Evolutionary conservation across 768 basidiomycete species (phyloP).

Genomic region (Lactifluus subvellereus): DNA sequence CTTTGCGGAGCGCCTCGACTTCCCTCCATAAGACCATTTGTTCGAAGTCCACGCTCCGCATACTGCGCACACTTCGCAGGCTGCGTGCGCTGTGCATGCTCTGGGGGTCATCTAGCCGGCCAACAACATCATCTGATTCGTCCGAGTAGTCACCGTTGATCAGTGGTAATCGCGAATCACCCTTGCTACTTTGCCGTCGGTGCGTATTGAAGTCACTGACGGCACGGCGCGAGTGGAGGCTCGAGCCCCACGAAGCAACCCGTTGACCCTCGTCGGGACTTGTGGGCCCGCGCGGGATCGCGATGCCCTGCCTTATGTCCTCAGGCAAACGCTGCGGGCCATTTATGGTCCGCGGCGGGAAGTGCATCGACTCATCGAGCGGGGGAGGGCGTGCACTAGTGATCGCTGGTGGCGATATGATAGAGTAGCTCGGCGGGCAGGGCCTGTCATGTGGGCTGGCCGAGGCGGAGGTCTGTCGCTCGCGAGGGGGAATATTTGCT

Average conservation of each 20-base stretch:
- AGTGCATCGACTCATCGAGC: conserved; percentile 16
- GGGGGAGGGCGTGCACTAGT: conserved; percentile 15
- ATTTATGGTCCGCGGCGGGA: conserved; percentile 17
- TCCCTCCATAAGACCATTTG: conserved; percentile 18
- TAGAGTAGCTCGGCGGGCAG: conserved; percentile 8
- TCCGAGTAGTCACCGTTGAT: conserved; percentile 13
- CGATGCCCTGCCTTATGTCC: conserved; percentile 21
- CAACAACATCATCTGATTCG: conserved; percentile 18
- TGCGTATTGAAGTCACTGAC: conserved; percentile 12
- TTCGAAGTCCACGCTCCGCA: conserved; percentile 21
- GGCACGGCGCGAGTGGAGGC: conserved; percentile 22
- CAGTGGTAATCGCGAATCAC: conserved; percentile 7
- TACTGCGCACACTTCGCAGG: conserved; percentile 14
- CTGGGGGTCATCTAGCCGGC: conserved; percentile 19
- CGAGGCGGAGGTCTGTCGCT: conserved; percentile 20
- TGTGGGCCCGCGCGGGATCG: conserved; percentile 17
- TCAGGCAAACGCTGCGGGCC: conserved; percentile 22
- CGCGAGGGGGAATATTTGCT: conserved; percentile 5
- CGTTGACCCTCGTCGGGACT: conserved; percentile 19
- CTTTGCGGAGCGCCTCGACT: conserved; percentile 23
- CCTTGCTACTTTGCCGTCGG: conserved; percentile 17
- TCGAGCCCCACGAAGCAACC: conserved; percentile 13
- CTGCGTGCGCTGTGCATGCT: conserved; percentile 17
- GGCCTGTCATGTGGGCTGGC: conserved; percentile 21
- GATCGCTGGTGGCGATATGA: conserved; percentile 12